Percentiles rank a stretch among this genome's conserved stretches.
phyloP scores from a whole-genome alignment of 2,329 filamentous ascomycete species.

The Xylariales sp. region DNA sequence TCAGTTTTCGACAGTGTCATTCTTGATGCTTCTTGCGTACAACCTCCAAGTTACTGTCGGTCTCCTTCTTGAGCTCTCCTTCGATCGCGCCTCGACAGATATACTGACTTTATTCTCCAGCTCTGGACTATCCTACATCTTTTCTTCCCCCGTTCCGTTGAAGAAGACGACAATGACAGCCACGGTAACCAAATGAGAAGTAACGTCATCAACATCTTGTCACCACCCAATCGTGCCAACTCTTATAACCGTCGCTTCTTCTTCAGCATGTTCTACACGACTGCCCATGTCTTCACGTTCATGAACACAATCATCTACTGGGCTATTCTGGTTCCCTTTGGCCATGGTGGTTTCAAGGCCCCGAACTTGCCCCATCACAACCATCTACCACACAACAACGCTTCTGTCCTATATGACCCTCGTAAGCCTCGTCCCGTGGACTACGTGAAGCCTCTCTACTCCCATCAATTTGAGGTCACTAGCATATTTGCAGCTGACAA shows the following conservation, averaged over 20 bases:
- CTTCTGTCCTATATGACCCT: slow-evolving; percentile 20
- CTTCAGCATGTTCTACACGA: slow-evolving; percentile 48
- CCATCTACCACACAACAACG: slow-evolving; percentile 11
- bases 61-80: neutral
- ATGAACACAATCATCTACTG: slow-evolving; percentile 49
- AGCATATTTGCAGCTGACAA: slow-evolving; percentile 8
- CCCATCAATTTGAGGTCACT: neutral
- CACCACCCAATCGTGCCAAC: slow-evolving; percentile 36
- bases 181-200: slow-evolving; percentile 30
- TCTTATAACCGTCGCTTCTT: slow-evolving; percentile 37
- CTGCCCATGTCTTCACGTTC: slow-evolving; percentile 40
- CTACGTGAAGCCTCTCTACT: neutral
- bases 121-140: slow-evolving; percentile 49
- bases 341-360: slow-evolving; percentile 29
- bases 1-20: slow-evolving; percentile 44
- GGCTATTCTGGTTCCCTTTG: slow-evolving; percentile 31
- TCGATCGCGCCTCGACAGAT: too few species aligned
- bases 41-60: slow-evolving; percentile 41
- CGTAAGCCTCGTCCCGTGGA: slow-evolving; percentile 14
- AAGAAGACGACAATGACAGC: slow-evolving; percentile 24
- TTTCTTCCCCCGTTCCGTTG: slow-evolving; percentile 36
- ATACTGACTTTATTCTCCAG: too few species aligned
- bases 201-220: slow-evolving; percentile 35
- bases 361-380: slow-evolving; percentile 20
- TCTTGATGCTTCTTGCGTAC: slow-evolving; percentile 38